Evolutionary conservation across 495 filamentous ascomycete species (phyloP), one percentile per base, ranked within the genome.

Genomic region (Elaphomyces granulatus): DNA sequence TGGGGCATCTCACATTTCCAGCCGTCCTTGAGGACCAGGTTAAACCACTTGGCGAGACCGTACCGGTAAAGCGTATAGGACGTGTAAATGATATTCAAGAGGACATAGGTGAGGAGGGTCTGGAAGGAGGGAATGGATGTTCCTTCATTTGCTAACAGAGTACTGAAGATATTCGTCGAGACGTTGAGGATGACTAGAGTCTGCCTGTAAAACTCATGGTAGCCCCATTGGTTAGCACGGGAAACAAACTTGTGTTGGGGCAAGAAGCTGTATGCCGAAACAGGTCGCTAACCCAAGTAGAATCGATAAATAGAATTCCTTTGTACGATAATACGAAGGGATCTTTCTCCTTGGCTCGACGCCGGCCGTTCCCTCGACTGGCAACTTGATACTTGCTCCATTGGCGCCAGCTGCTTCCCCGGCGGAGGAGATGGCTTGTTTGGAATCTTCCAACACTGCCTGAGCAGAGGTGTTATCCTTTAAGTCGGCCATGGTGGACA

Each of bases 41-140:
- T 52, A 40, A 68, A 49, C 68, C 79, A 93, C 48, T 72, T 70
- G 51, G 77, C 80, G 50, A 73, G 63, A 19, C 90, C 90, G 55
- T 88, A 85, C 34, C 67, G 68, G 65, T 92, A 87, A 14, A 94
- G 59, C 1, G 86, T 87, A 55, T 79, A 80, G 8, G 77, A 72
- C 14, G 86, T 78, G 63, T 90, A 98, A 42, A 94, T 70, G 16
- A 83, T 43, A 20, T 79, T 80, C 26, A 98, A 67, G n/a, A 94
- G 60, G 10, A 81, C 70, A 57, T 98, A 98, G 58, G 84, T 93
- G 68, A 94, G 87, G 50, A 96, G 75, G 3, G 83, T 87, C 63
- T 98, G 90, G 63, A 95, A 94, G 30, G 90, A 87, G n/a, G 90
- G 90, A 50, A 98, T 92, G 19, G 74, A 83, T 42, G 83, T 90